A percentile compares a stretch with the other conserved stretches of the same genome.
Conservation (phyloP, 2,329 filamentous ascomycete genomes). For the Microascus cirrosus region DNA sequence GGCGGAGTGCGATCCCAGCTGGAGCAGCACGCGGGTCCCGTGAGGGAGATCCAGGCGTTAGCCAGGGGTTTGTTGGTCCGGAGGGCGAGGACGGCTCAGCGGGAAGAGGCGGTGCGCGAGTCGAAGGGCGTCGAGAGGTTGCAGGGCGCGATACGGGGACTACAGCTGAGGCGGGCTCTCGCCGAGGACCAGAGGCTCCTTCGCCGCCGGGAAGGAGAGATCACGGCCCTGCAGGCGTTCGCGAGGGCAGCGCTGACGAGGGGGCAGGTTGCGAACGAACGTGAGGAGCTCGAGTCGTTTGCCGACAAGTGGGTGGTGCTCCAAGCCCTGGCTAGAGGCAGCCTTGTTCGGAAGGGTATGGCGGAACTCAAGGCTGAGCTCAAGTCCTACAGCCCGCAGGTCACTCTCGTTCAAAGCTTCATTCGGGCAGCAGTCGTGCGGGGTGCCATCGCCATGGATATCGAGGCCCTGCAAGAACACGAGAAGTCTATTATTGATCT, state of each 20-base stretch:
- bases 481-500: conserved; percentile 36
- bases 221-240: conserved; percentile 53
- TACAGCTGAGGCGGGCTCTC: conserved; percentile 47
- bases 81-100: conserved; percentile 42
- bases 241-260: conserved; percentile 52
- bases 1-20: conserved; percentile 46
- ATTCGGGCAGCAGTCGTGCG: conserved; percentile 45
- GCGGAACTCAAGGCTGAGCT: conserved; percentile 36
- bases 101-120: conserved; percentile 40
- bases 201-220: conserved; percentile 34
- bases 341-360: conserved; percentile 31
- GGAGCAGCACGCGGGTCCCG: conserved; percentile 48
- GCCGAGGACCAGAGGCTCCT: conserved; percentile 41
- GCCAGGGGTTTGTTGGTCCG: conserved; percentile 58
- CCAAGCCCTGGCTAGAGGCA: conserved; percentile 32
- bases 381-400: conserved; percentile 25
- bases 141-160: conserved; percentile 58
- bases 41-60: conserved; percentile 53
- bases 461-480: conserved; percentile 34
- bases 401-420: conserved; percentile 38
- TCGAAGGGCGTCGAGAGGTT: conserved; percentile 43
- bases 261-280: conserved; percentile 37
- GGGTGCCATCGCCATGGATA: conserved; percentile 32
- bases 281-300: conserved; percentile 38
- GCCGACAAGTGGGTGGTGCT: conserved; percentile 35